These are phyloP conservation scores for Fusarium lyarnte DNA, from an alignment of 2,329 filamentous ascomycete species.

Conservation along the genomic window DNA sequence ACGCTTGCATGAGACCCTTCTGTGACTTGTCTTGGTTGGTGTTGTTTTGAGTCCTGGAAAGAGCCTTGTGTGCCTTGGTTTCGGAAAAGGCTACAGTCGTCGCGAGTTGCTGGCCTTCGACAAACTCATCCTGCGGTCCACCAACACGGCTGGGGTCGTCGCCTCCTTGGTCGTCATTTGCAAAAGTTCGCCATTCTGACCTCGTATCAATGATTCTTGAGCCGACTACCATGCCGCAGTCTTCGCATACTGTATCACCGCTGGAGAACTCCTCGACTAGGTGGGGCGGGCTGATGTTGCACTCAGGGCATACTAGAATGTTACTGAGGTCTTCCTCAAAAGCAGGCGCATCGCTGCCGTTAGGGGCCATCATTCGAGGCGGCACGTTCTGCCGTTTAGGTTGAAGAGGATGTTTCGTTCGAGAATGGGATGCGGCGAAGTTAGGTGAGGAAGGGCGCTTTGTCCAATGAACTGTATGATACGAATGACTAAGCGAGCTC, in stretches of 20 bases:
- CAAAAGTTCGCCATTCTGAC: conserved; percentile 98
- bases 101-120: conserved; percentile 89
- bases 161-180: conserved; percentile 95
- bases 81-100: conserved; percentile 89
- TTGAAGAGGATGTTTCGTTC: conserved; percentile 44
- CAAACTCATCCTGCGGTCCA: conserved; percentile 87
- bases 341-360: conserved; percentile 46
- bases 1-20: conserved; percentile 84
- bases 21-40: conserved; percentile 85
- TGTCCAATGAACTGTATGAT: conserved; percentile 1
- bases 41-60: conserved; percentile 87
- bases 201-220: conserved; percentile 94
- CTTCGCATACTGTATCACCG: conserved; percentile 91
- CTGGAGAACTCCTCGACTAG: conserved; percentile 92
- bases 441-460: conserved; percentile 22
- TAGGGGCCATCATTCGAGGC: conserved; percentile 59
- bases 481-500: conserved; percentile 26
- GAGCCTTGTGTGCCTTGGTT: conserved; percentile 74
- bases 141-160: conserved; percentile 98
- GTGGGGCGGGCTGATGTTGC: conserved; percentile 90
- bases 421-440: conserved; percentile 28
- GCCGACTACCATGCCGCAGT: conserved; percentile 89
- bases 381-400: conserved; percentile 55
- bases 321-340: conserved; percentile 90
- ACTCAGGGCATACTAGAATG: conserved; percentile 87